Percentiles rank a stretch among this genome's conserved stretches.
Conservation (phyloP, 2,329 filamentous ascomycete genomes). For the Fusarium sacchari region DNA sequence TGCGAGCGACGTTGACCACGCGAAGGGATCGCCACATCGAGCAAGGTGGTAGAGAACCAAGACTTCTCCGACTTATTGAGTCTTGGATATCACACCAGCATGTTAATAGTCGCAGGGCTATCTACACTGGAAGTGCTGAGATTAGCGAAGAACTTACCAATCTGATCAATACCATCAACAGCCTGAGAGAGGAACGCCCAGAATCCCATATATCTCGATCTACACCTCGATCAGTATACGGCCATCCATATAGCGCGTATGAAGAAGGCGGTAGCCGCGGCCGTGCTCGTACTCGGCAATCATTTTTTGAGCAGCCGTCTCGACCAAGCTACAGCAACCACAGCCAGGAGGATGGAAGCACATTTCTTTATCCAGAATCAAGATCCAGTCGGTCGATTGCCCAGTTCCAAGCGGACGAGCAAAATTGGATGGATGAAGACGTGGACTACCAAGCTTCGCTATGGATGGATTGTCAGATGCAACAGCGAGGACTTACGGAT, state of each 20-base stretch:
- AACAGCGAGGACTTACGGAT: conserved; percentile 7
- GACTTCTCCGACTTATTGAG: conserved; percentile 53
- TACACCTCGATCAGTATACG: neutral
- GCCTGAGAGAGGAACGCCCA: neutral
- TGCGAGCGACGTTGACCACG: conserved; percentile 56
- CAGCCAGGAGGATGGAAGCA: neutral
- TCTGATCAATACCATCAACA: conserved; percentile 1
- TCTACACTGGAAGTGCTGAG: conserved; percentile 18
- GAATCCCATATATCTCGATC: neutral
- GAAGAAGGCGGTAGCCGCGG: neutral
- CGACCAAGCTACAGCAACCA: neutral
- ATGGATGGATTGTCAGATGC: conserved; percentile 28
- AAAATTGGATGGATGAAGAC: neutral
- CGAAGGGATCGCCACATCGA: conserved; percentile 44
- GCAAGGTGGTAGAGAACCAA: conserved; percentile 41
- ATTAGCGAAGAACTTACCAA: conserved; percentile 18
- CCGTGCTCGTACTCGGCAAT: neutral
- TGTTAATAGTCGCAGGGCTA: neutral
- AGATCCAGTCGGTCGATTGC: neutral
- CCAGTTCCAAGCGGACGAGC: neutral
- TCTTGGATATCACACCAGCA: conserved; percentile 54
- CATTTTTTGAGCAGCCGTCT: neutral
- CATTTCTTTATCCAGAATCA: neutral
- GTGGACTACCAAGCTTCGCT: conserved; percentile 14
- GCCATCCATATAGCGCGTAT: neutral